Evolutionary conservation across 169 alveolate genomes (phyloP), one percentile per base, ranked within the genome.

Genomic region (Plasmodium inui): DNA sequence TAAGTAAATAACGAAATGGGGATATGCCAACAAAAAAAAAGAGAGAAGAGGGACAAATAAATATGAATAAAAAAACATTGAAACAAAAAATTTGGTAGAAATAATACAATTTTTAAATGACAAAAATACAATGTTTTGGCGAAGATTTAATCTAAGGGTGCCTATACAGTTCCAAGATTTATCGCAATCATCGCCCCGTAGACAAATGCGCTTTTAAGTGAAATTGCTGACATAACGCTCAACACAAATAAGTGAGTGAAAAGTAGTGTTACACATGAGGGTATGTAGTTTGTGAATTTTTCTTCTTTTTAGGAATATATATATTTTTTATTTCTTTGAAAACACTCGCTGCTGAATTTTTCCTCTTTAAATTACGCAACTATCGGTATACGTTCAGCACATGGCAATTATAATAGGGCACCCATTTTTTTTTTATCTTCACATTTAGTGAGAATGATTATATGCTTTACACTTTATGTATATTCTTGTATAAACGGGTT

Each of bases 111-210:
- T 67, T 67, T 67, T 67, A 22, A 67, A 67, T 26, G 8, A 67
- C 34, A 67, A 67, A 9, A 26, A 67, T 28, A 22, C 76, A 5
- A 67, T 67, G 76, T 6, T 22, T 17, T 41, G 37, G 41, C 37
- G n/a, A 67, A n/a, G 76, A 67, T 67, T 67, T 67, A 67, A 28
- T 28, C 76, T 67, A 67, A n/a, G 76, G 76, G 76, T 26, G 37
- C n/a, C 14, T 6, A 67, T 22, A 67, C 37, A 67, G 14, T 67
- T 67, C 37, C 30, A 26, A 22, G 8, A 67, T 67, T 67, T 67
- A 67, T 67, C 28, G 39, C 28, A 67, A 67, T 67, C 34, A 26
- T 67, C 34, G 19, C 76, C 76, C 76, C 3, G 34, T 67, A 22
- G 76, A 67, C 76, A 67, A 67, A 67, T 67, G 37, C 14, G n/a